Conservation (phyloP, 345 rosid genomes). For the Lepidium africanum region DNA sequence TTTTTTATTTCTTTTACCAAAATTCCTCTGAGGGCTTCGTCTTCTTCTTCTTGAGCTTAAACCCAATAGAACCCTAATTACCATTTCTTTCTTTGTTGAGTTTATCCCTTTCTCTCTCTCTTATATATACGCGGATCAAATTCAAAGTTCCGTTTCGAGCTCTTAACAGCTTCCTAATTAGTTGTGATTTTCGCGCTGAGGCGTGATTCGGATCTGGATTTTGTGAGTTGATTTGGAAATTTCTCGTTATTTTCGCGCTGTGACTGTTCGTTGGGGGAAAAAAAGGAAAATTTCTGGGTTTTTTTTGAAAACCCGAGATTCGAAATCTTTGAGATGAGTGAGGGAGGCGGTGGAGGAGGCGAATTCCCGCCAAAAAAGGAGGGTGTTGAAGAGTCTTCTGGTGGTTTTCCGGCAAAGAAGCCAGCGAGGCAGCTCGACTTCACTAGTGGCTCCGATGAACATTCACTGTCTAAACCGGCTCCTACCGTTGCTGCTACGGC, state of each 20-base stretch:
- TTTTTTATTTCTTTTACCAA: background rate
- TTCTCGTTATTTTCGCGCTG: conserved; percentile 18
- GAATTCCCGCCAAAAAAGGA: conserved; percentile 66
- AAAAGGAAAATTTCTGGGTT: conserved; percentile 16
- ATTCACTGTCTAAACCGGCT: conserved; percentile 36
- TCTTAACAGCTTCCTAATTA: conserved; percentile 25
- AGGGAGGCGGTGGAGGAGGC: conserved; percentile 46
- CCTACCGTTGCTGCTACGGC: conserved; percentile 4
- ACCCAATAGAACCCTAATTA: conserved; percentile 24
- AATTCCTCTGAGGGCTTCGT: conserved; percentile 12
- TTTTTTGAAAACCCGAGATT: conserved; percentile 1
- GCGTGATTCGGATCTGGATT: conserved; percentile 40
- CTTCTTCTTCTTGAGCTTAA: conserved; percentile 17
- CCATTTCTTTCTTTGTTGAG: background rate
- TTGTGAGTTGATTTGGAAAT: conserved; percentile 27
- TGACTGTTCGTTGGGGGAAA: background rate
- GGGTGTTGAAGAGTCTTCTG: conserved; percentile 33
- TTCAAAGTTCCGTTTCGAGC: conserved; percentile 34
- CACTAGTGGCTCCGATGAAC: conserved; percentile 46
- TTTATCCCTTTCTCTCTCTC: conserved; percentile 14
- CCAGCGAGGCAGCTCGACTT: conserved; percentile 95
- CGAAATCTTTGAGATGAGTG: conserved; percentile 49
- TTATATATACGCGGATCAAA: conserved; percentile 23
- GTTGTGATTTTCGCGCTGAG: conserved; percentile 18
- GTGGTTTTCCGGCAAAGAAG: conserved; percentile 51